Evolutionary conservation across 495 filamentous ascomycete species (phyloP), one percentile per base, ranked within the genome.

Genomic region (Annulohypoxylon nitens): DNA sequence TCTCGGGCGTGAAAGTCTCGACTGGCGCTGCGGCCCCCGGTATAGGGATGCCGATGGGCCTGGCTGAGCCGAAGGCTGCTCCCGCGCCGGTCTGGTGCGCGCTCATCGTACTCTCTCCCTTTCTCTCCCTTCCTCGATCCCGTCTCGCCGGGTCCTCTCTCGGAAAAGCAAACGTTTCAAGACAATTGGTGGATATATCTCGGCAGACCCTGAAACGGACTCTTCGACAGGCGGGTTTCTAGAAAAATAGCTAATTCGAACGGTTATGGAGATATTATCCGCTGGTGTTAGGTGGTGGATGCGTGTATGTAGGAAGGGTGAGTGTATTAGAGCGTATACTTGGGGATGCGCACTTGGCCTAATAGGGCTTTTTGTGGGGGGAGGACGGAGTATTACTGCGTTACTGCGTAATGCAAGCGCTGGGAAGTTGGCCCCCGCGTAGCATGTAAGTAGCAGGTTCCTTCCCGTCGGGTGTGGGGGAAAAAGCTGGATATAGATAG

Each of bases 1-100:
- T 86, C 48, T 78, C 51, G 12, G 77, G 30, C 9, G 82, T 81
- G 75, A 84, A 81, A 11, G 54, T 14, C 5, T 54, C 60, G 33
- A 6, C 26, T 53, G 37, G 12, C 59, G 30, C 23, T n/a, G 12
- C 34, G 20, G 11, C 34, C 0, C 34, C 62, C 7, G 54, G 5
- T 12, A 25, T 43, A 10, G 43, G 18, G n/a, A 11, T 55, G 12
- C 51, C 57, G 23, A 23, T 20, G 60, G 66, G 25, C 20, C 63
- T 54, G 26, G 50, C 61, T 30, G 61, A 14, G 60, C 64, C 53
- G 54, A 30, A 66, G 45, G 43, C 45, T 36, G 43, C 45, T 36
- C 43, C 16, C 50, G 34, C 57, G 61, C 30, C 23, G 54, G 47
- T 11, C 36, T 65, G 51, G 36, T 65, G 41, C 18, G 30, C 14